Percentiles rank a stretch among this genome's conserved stretches.
Evolutionary conservation across 2,329 filamentous ascomycete species (phyloP).

Genomic region (Davidsoniella neocaledoniae): DNA sequence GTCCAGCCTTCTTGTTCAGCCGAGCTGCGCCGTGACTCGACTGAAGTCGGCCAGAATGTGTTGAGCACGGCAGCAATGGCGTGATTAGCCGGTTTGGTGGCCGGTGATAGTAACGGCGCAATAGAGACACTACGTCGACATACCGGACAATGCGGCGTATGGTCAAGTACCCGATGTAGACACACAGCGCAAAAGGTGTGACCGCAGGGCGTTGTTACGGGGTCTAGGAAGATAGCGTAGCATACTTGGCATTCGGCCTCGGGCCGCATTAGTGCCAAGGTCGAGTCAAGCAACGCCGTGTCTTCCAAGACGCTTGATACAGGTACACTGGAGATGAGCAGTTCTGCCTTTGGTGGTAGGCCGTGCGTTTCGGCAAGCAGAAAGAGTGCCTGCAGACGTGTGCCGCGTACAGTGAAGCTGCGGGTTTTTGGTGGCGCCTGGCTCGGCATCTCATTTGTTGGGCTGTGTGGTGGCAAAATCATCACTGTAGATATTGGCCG

Average conservation of each 20-base stretch:
- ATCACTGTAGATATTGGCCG: not conserved
- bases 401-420: not conserved
- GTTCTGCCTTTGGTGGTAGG: not conserved
- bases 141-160: conserved; percentile 62
- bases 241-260: conserved; percentile 85
- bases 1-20: conserved; percentile 35
- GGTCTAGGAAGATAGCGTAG: conserved; percentile 65
- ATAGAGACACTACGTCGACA: conserved; percentile 51
- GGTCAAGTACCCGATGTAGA: conserved; percentile 57
- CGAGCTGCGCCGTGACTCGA: conserved; percentile 39
- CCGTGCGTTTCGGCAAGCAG: conserved; percentile 1
- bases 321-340: not conserved
- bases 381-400: conserved; percentile 3
- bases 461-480: not conserved
- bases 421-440: not conserved
- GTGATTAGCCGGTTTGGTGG: conserved; percentile 38
- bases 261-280: conserved; percentile 44
- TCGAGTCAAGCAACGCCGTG: conserved; percentile 22
- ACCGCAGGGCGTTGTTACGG: conserved; percentile 69
- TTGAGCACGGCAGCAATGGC: conserved; percentile 46
- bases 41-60: conserved; percentile 50
- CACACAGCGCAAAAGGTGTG: conserved; percentile 81
- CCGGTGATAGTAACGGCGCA: conserved; percentile 25
- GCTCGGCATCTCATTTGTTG: not conserved
- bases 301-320: not conserved